Percentiles rank a stretch among this genome's conserved stretches.
Conservation (phyloP, 495 filamentous ascomycete species). For the Neurospora sp. region DNA sequence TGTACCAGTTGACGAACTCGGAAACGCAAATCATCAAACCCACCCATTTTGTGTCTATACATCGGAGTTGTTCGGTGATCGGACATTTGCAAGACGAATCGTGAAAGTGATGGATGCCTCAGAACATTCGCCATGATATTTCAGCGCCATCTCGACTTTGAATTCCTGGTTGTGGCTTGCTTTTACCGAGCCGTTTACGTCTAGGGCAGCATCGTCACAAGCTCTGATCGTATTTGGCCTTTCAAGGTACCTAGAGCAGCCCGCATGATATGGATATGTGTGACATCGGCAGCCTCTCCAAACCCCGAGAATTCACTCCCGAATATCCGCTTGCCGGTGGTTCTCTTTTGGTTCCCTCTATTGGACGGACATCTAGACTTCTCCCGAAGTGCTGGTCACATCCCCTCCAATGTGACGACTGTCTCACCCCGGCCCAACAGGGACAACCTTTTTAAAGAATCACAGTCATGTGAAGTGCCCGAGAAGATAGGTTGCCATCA, state of each 20-base stretch:
- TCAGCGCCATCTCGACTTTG: background rate
- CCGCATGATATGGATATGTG: background rate
- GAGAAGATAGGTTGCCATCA: background rate
- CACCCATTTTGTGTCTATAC: background rate
- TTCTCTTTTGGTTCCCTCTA: background rate
- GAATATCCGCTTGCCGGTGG: background rate
- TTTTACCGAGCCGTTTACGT: background rate
- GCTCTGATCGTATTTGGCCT: background rate
- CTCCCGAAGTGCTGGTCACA: background rate
- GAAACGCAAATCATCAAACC: background rate
- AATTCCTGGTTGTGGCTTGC: background rate
- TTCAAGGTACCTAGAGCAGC: background rate
- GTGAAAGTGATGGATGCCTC: background rate
- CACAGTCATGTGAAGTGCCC: background rate
- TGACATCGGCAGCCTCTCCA: background rate
- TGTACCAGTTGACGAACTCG: background rate
- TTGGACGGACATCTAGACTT: background rate
- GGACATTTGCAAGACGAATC: background rate
- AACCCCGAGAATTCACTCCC: background rate
- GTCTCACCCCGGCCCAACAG: background rate
- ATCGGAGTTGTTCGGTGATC: background rate
- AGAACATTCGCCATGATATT: background rate
- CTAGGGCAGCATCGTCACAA: background rate
- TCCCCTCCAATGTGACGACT: background rate
- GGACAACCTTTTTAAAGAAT: background rate